phyloP scores from a whole-genome alignment of 2,329 filamentous ascomycete species.

The Aspergillus flavus region DNA sequence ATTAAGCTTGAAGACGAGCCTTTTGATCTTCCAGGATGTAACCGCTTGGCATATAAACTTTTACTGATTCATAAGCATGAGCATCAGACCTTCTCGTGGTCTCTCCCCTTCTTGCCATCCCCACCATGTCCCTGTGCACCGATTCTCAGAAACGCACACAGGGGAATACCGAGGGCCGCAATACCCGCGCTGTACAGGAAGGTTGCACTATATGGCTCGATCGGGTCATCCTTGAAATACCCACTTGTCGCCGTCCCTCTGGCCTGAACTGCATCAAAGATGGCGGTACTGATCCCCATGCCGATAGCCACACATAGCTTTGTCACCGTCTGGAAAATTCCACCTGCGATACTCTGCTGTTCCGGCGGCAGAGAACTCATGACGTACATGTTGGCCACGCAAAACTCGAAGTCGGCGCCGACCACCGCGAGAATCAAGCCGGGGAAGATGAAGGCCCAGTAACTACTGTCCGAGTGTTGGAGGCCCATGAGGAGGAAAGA shows the following conservation, averaged over 20 bases:
- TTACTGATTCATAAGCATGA: background rate
- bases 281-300: conserved; percentile 60
- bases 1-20: too few species aligned
- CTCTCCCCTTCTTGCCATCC: background rate
- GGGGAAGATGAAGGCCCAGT: conserved; percentile 69
- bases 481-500: conserved; percentile 59
- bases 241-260: background rate
- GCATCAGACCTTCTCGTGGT: background rate
- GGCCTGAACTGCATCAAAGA: conserved; percentile 4
- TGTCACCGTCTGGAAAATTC: conserved; percentile 68
- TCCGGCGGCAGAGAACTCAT: conserved; percentile 64
- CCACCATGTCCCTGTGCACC: background rate
- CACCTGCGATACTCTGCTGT: conserved; percentile 68
- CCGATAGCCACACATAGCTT: conserved; percentile 62
- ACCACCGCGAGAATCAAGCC: conserved; percentile 63
- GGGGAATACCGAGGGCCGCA: background rate
- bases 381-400: conserved; percentile 73
- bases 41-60: background rate
- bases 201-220: background rate
- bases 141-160: background rate
- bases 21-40: background rate
- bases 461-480: conserved; percentile 56
- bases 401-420: conserved; percentile 71
- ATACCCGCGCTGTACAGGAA: background rate
- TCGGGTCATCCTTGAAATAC: conserved; percentile 2